A percentile compares a stretch with the other conserved stretches of the same genome.
These are phyloP conservation scores for Maudiozyma barnettii DNA, from an alignment of 805 yeast genomes.

Conservation along the genomic window DNA sequence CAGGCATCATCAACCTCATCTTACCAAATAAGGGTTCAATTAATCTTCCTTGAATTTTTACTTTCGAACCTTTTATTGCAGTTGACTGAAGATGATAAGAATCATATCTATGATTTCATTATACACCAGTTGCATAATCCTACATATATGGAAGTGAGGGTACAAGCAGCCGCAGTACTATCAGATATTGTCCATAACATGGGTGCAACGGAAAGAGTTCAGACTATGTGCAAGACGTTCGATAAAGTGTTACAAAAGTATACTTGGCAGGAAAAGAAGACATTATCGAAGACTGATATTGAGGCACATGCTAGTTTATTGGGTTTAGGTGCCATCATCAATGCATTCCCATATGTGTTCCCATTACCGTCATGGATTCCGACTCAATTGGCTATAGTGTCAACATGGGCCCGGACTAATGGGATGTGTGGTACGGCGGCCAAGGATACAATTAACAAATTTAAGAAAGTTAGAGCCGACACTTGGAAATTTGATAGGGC, in stretches of 20 bases:
- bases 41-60: conserved; percentile 62
- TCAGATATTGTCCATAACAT: conserved; percentile 69
- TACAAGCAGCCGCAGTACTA: conserved; percentile 60
- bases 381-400: conserved; percentile 52
- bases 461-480: conserved; percentile 87
- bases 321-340: conserved; percentile 79
- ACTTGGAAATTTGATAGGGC: conserved; percentile 89
- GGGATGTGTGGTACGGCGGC: conserved; percentile 81
- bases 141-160: conserved; percentile 64
- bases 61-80: conserved; percentile 59
- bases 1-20: conserved; percentile 30
- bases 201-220: conserved; percentile 28
- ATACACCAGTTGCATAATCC: conserved; percentile 44
- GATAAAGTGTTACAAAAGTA: conserved; percentile 20
- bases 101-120: conserved; percentile 42
- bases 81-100: conserved; percentile 40
- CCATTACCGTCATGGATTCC: conserved; percentile 95
- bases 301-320: conserved; percentile 75
- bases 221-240: conserved; percentile 36
- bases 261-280: conserved; percentile 25
- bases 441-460: conserved; percentile 67
- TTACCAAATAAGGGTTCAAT: conserved; percentile 55
- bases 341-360: conserved; percentile 81
- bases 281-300: conserved; percentile 33
- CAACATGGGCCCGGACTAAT: conserved; percentile 61